Base-by-base conservation (phyloP, 2,329 filamentous ascomycete genomes). In the Penicillium sp. region DNA sequence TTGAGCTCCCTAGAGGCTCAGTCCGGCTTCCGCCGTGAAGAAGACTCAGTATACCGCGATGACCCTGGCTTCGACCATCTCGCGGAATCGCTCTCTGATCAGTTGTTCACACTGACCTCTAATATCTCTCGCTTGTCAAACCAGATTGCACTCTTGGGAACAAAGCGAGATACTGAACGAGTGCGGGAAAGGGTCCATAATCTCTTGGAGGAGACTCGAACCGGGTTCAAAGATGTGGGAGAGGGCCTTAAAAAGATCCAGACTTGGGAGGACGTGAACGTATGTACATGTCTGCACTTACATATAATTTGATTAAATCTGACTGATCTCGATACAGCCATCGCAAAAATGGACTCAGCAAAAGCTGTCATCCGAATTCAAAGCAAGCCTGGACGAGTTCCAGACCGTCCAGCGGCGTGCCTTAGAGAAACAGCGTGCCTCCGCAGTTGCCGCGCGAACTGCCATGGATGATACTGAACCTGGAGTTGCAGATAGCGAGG, bases 261-360 rank as follows among this genome's bases (percentile, higher is more conserved):
- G 70, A 83, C 83, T 38, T 97, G 84, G 91, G 89, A 85, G 69
- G 90, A 93, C 66, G 85, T 90, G 47, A 89, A 86, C 69, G 88
- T 91, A 80, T 61, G 82, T 64, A 47, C 48, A 23, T 26, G 45
- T 21, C 47, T 49, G 21, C 45, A 16, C 4, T 36, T 7, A 3
- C 28, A 26, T 7, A 7, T 2, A 16, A 10, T 18, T 26, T 29
- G 33, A 5, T 24, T 43, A 52, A 62, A 58, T 64, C 52, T 52
- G 42, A 56, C 43, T 6, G 21, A 39, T 6, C 31, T 23, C 4
- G 21, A 44, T 41, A 33, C 54, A 96, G 90, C 90, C 93, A 55
- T 89, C 90, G 49, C 94, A 99, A 79, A 95, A 93, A 74, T 97
- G 95, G 78, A 94, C 91, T 21, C 93, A 96, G 67, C 89, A 93